Percentiles rank a stretch among this genome's conserved stretches.
These are phyloP conservation scores for Sclerotinia spermophila DNA, from an alignment of 2,329 filamentous ascomycete species.

Conservation along the genomic window DNA sequence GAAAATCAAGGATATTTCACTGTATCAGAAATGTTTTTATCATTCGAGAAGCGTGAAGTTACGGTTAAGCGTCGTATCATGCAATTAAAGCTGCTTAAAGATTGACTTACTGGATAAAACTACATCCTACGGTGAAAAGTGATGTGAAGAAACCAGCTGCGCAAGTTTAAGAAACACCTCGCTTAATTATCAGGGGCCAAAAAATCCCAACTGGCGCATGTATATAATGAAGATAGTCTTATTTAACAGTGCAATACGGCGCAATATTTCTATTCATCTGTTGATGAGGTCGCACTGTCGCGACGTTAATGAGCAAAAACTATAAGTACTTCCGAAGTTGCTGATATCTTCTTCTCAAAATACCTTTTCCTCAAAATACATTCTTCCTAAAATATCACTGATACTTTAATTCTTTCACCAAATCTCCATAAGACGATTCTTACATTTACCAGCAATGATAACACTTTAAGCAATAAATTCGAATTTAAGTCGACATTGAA, in stretches of 20 bases:
- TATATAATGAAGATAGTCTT: background rate
- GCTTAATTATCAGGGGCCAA: no score
- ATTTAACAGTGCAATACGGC: background rate
- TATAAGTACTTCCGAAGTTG: background rate
- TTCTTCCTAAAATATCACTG: background rate
- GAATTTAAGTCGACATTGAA: background rate
- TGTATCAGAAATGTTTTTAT: background rate
- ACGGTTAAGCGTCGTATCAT: background rate
- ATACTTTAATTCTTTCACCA: background rate
- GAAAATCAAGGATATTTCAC: no score
- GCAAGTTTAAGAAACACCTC: background rate
- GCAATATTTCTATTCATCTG: accelerated
- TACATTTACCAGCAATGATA: background rate
- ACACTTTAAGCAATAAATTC: accelerated
- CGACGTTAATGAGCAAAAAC: background rate
- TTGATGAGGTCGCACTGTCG: background rate
- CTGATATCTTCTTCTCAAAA: background rate
- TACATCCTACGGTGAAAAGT: background rate
- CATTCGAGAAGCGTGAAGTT: no score
- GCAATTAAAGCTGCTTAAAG: background rate
- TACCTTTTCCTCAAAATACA: background rate
- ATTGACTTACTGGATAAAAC: background rate
- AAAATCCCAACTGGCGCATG: background rate
- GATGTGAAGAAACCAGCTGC: background rate
- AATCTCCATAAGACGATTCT: no score